These are phyloP conservation scores for Malus fusca DNA, from an alignment of 306 rosid species.

Conservation along the genomic window DNA sequence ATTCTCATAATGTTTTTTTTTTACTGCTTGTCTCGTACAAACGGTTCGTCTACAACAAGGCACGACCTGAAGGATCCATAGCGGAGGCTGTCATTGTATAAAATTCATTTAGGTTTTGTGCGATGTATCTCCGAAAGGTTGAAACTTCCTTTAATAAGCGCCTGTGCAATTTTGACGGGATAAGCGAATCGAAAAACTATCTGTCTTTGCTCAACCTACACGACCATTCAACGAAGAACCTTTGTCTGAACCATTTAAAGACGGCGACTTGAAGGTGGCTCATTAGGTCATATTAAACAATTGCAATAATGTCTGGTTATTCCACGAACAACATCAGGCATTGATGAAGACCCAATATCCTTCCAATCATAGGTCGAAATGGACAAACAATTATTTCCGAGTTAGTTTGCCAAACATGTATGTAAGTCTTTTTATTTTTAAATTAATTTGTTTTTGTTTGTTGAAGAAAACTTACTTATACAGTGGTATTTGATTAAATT, in stretches of 20 bases:
- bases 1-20: too few relatives aligned
- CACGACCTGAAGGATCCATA: background rate
- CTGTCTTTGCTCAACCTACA: background rate
- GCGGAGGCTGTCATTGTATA: background rate
- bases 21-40: background rate
- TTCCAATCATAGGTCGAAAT: too few relatives aligned
- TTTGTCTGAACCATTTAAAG: too few relatives aligned
- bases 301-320: background rate
- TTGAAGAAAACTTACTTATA: too few relatives aligned
- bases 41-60: background rate
- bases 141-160: background rate
- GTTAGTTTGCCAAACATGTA: too few relatives aligned
- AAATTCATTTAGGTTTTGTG: background rate
- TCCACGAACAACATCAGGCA: too few relatives aligned
- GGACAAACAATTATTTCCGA: too few relatives aligned
- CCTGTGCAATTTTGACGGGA: background rate
- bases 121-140: background rate
- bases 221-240: background rate
- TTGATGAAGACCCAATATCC: too few relatives aligned
- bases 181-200: accelerated
- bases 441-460: too few relatives aligned
- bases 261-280: background rate
- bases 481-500: too few relatives aligned
- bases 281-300: too few relatives aligned
- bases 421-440: too few relatives aligned